phyloP scores from a whole-genome alignment of 2,329 filamentous ascomycete genomes.

The Apiospora sp. region DNA sequence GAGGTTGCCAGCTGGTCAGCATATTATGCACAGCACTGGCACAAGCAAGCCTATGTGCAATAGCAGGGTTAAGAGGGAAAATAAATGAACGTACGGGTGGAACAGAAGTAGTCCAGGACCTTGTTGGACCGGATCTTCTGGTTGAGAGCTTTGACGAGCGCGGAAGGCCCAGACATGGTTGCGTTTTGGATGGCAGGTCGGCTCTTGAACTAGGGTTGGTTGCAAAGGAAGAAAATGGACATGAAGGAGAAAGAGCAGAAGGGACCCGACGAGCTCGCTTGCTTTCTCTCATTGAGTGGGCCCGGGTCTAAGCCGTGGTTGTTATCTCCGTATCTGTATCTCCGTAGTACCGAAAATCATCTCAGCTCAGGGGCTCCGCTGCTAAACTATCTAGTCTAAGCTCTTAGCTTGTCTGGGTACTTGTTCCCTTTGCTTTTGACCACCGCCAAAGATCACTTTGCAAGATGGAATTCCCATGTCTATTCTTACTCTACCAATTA shows the following conservation, averaged over 20 bases:
- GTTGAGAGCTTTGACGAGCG: not conserved
- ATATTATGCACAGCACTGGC: not conserved
- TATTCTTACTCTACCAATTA: not conserved
- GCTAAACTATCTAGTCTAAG: not conserved
- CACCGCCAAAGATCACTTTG: not conserved
- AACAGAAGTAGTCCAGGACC: constrained; percentile 1
- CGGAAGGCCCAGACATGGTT: not conserved
- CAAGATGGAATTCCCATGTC: not conserved
- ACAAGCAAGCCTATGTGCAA: too few species aligned
- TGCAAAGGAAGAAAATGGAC: too few species aligned
- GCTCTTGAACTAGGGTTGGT: not conserved
- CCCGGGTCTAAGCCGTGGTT: not conserved
- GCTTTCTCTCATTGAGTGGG: not conserved
- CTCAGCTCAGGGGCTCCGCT: not conserved
- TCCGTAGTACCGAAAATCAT: not conserved
- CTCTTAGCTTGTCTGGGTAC: not conserved
- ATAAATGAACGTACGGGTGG: not conserved
- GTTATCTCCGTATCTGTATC: not conserved
- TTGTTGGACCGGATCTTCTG: constrained; percentile 4
- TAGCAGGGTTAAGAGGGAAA: not conserved
- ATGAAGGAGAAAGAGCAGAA: not conserved
- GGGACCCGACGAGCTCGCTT: not conserved
- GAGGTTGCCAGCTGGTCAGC: not conserved
- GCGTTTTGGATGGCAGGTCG: not conserved
- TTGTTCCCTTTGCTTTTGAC: not conserved